These are phyloP conservation scores for Mucor circinelloides DNA, from an alignment of 371 early-diverging fungal genomes.

Conservation along the genomic window DNA sequence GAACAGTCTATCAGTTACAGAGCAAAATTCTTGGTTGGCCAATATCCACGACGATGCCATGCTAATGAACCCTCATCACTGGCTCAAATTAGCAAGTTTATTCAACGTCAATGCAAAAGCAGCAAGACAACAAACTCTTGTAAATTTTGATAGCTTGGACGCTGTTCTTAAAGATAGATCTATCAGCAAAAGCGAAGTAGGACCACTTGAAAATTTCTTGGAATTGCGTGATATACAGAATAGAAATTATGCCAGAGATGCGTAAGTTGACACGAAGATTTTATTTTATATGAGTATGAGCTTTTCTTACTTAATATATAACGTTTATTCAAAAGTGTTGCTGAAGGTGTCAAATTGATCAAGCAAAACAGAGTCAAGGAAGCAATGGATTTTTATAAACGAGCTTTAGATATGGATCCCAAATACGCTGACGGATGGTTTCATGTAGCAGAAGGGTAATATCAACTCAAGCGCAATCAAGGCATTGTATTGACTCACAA, in stretches of 20 bases:
- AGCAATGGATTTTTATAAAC: slow-evolving; percentile 47
- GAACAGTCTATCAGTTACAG: slow-evolving; percentile 14
- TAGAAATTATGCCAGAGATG: slow-evolving; percentile 46
- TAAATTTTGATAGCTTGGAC: slow-evolving; percentile 9
- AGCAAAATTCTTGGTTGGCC: slow-evolving; percentile 38
- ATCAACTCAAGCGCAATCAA: not conserved
- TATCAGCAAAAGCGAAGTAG: slow-evolving; percentile 11
- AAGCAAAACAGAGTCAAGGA: slow-evolving; percentile 32
- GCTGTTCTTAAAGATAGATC: slow-evolving; percentile 18
- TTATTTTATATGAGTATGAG: not conserved
- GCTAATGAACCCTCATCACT: slow-evolving; percentile 48
- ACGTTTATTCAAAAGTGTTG: slow-evolving; percentile 28
- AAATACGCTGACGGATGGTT: slow-evolving; percentile 55
- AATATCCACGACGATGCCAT: slow-evolving; percentile 39
- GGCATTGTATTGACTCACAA: not conserved
- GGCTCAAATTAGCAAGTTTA: slow-evolving; percentile 42
- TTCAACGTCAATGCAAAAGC: slow-evolving; percentile 46
- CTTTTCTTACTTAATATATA: not conserved
- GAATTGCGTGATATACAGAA: slow-evolving; percentile 49
- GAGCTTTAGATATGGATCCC: slow-evolving; percentile 55
- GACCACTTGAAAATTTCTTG: slow-evolving; percentile 37
- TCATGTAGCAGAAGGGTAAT: slow-evolving; percentile 50
- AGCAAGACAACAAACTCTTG: slow-evolving; percentile 29
- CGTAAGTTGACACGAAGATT: slow-evolving; percentile 30
- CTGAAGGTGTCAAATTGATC: slow-evolving; percentile 40